Conservation (phyloP, 345 rosid genomes). For the Raphanus sativus region DNA sequence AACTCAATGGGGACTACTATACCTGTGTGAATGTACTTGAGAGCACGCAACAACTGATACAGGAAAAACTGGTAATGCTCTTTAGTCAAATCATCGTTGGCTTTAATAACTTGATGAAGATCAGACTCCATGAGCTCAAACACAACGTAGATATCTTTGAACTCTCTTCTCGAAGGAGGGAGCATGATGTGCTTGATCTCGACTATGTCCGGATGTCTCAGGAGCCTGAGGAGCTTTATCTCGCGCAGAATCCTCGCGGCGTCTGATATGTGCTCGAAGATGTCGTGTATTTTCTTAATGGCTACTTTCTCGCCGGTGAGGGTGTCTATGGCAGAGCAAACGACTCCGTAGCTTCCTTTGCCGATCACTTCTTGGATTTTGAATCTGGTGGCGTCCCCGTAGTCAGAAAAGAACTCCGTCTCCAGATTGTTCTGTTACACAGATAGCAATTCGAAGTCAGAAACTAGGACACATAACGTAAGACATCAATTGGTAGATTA, state of each 20-base stretch:
- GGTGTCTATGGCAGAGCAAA: constrained; percentile 87
- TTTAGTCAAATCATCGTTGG: constrained; percentile 90
- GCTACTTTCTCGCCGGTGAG: constrained; percentile 81
- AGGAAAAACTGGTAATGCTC: constrained; percentile 96
- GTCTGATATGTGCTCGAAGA: constrained; percentile 43
- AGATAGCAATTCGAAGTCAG: constrained; percentile 15
- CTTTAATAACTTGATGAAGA: constrained; percentile 96
- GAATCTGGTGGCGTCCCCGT: constrained; percentile 84
- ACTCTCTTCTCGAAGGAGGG: constrained; percentile 89
- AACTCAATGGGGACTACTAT: no score
- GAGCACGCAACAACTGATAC: constrained; percentile 88
- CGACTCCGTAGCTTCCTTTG: constrained; percentile 94
- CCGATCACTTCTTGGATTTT: constrained; percentile 92
- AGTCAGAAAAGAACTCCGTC: constrained; percentile 85
- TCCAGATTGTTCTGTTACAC: constrained; percentile 68
- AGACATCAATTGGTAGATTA: not conserved
- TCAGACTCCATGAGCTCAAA: constrained; percentile 98
- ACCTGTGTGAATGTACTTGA: constrained; percentile 92
- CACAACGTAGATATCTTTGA: constrained; percentile 93
- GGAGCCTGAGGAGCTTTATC: constrained; percentile 79
- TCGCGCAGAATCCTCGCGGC: constrained; percentile 92
- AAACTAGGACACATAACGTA: not conserved
- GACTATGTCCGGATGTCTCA: constrained; percentile 89
- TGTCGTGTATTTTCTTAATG: not conserved
- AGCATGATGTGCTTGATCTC: constrained; percentile 96